Base-by-base conservation (phyloP, 2,329 filamentous ascomycete species). In the Tolypocladium guangdongense region DNA sequence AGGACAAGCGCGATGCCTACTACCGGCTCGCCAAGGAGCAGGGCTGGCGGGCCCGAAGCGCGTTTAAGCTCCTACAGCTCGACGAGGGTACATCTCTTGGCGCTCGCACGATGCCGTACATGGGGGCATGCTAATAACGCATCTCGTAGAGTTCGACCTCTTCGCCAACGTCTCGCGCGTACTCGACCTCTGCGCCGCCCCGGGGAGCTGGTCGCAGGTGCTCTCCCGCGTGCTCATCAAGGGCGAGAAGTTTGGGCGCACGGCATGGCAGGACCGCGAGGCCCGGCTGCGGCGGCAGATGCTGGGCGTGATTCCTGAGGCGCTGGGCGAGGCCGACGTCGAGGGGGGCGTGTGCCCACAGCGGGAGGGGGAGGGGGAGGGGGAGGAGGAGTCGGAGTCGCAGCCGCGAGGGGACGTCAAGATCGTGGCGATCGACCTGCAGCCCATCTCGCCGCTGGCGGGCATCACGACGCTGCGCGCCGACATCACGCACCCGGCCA, bases 11-110 rank as follows among this genome's bases (percentile, higher is more conserved):
- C 52, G 93, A 99, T 69, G 91, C 91, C 47, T 99, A 99, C 73
- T 99, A 99, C 66, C 83, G 93, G 52, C 87, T 99, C 10, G 93
- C 93, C 20, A 99, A 99, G 73, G 93, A 99, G 71, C 93, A 99
- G 76, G 95, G 95, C 59, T 99, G 93, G 92, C 88, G 93, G 37
- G 93, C 93, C 32, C 82, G 93, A 54, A 96, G 90, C 60, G 93
- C 93, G 10, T 99, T 96, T 76, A 99, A 99, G 72, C 82, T 99
- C 27, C 83, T 99, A 14, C 93, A 99, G 70, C 83, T 99, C 27
- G 91, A 99, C 68, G 90, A 86, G 74, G 82, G 82, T 55, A 37
- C 33, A 48, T 30, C 11, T 11, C 46, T 48, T 22, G 50, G 48
- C 53, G 27, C 33, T 27, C 14, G 49, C 49, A 24, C 45, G 20